Evolutionary conservation across 129 eudicot species (phyloP), one percentile per base, ranked within the genome.

Genomic region (Centaurea solstitialis): DNA sequence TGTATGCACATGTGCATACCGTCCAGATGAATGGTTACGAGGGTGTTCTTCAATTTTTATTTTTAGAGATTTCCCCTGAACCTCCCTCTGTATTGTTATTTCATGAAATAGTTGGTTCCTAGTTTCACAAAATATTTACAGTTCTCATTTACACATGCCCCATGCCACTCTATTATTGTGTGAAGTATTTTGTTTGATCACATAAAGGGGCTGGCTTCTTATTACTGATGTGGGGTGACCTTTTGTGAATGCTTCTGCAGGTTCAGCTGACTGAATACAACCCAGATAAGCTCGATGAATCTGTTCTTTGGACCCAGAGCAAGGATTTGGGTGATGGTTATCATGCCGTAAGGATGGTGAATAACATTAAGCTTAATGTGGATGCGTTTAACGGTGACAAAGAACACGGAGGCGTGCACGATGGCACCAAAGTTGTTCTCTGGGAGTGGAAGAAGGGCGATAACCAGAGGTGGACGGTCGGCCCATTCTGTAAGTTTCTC

Each of bases 281-380:
- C 77, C 90, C 96, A 47, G 90, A 92, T 79, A 76, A 50, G 74
- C 84, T 94, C 59, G 98, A 94, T 70, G 97, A 87, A 79, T 92
- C 97, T 10, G 80, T 94, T 76, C 84, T 94, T 77, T 94, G 98
- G 98, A 90, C 97, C 21, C 86, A 87, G 70, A 92, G 98, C 96
- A 86, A 77, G 73, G 97, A 94, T 80, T 59, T 89, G 79, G 98
- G 98, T 22, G 93, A 89, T 74, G 85, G 92, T 57, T 94, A 79
- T 76, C 87, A 97, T 73, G 79, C 96, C 2, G 86, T 94, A 64
- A 88, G 98, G 85, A 94, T 90, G 96, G 94, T 94, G 5, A 94
- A 89, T 68, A 92, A 94, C 81, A 90, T 88, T 40, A 84, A 81
- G 79, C 94, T 94, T 37, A 89, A 88, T 78, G 68, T 94, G 1